phyloP scores from a whole-genome alignment of 202 grass and related monocot genomes.

The Carex arenaria region DNA sequence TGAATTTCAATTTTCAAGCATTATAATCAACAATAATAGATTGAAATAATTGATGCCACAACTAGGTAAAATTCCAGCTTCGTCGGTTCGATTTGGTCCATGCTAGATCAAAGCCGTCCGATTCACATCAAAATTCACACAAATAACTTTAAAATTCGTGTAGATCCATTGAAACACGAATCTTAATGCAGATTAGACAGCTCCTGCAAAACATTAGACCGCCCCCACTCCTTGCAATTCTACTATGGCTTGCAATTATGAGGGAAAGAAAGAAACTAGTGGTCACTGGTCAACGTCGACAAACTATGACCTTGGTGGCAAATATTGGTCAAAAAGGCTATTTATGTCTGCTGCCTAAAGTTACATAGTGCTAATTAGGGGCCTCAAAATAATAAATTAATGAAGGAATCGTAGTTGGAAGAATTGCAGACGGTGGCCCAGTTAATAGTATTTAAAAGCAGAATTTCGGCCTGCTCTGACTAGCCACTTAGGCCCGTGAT shows the following conservation, averaged over 20 bases:
- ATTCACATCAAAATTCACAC: too few relatives aligned
- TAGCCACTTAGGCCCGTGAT: neutral
- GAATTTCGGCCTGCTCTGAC: neutral
- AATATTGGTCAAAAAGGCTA: constrained; percentile 1
- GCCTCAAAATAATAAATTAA: neutral
- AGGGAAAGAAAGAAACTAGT: constrained; percentile 6
- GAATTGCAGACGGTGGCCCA: neutral
- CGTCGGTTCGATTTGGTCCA: too few relatives aligned
- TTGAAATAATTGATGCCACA: neutral
- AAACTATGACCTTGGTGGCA: neutral
- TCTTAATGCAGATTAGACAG: too few relatives aligned
- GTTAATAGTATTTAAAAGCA: neutral
- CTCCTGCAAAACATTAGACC: too few relatives aligned
- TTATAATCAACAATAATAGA: neutral
- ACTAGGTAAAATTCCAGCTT: neutral
- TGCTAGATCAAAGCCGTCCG: too few relatives aligned
- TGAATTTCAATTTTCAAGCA: neutral
- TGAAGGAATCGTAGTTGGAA: neutral
- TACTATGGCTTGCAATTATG: neutral
- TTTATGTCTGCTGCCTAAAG: neutral
- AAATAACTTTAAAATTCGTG: too few relatives aligned
- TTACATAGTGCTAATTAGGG: neutral
- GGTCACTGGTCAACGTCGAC: neutral
- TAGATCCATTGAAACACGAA: too few relatives aligned
- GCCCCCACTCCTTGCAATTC: too few relatives aligned